These are phyloP conservation scores for Camellia oleifera DNA, from an alignment of 179 eudicot species.

Conservation along the genomic window DNA sequence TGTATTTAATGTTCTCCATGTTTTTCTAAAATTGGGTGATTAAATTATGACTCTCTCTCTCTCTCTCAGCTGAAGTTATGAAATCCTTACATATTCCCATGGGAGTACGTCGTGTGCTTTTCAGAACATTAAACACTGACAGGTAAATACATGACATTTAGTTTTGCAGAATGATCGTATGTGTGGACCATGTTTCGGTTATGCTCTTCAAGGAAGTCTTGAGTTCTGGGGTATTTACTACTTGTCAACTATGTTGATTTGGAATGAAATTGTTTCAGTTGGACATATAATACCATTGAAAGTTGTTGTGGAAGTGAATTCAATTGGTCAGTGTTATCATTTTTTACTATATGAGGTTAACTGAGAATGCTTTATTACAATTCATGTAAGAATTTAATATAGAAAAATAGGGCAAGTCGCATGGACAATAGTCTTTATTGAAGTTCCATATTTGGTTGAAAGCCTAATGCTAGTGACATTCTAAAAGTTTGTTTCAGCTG, in stretches of 20 bases:
- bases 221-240: neutral
- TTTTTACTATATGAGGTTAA: neutral
- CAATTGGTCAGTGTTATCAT: neutral
- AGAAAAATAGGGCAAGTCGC: neutral
- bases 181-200: neutral
- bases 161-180: neutral
- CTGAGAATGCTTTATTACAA: neutral
- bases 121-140: conserved; percentile 88
- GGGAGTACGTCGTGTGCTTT: conserved; percentile 88
- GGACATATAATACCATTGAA: neutral
- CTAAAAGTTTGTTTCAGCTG: neutral
- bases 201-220: neutral
- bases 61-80: conserved; percentile 71
- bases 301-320: neutral
- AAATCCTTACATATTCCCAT: conserved; percentile 71
- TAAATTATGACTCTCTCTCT: neutral
- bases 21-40: neutral
- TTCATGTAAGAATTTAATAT: neutral
- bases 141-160: conserved; percentile 39
- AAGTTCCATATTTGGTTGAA: neutral
- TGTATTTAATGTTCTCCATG: neutral
- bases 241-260: neutral
- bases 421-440: neutral
- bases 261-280: conserved; percentile 8
- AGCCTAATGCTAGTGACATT: neutral